Base-by-base conservation (phyloP, 2,329 filamentous ascomycete species). In the Ophiostoma piceae region DNA sequence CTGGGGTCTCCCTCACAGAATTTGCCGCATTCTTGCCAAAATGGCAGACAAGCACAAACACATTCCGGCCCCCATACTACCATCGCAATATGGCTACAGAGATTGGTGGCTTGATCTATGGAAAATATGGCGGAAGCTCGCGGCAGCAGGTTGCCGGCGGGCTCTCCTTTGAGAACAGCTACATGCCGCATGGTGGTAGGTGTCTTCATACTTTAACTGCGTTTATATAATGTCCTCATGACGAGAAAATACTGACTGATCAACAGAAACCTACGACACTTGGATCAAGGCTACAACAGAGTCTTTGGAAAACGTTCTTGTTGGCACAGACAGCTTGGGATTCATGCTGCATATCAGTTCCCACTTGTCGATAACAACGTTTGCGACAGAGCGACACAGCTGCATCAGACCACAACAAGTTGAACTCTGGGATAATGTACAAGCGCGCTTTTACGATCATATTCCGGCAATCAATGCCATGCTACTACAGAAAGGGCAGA, bases 21-120 rank as follows among this genome's bases (percentile, higher is more conserved):
- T 90, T 90, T 73, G 82, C 90, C 62, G 86, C 88, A 76, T 90
- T 90, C 77, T 85, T 87, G 0, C 87, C 88, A 0, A 82, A 87
- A 22, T 90, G 88, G 88, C 82, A 88, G 16, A 86, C 89, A 1
- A 83, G 84, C 0, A 83, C 84, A 66, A 83, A 84, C 71, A 89
- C 88, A 0, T 89, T 88, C 79, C 82, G 87, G 0, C 86, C 86
- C 0, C 88, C 88, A 0, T 90, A 88, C 77, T 90, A 88, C 76
- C 88, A 90, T 75, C 82, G 86, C 62, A 88, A 87, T 75, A 82
- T 81, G 54, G 84, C 84, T 43, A 82, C 83, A 0, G 85, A 88
- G 73, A 80, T 87, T 69, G 84, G 85, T 83, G 84, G 84, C 0
- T 77, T 86, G 22, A 81, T 85, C 66, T 79, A 77, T 7, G 79